Evolutionary conservation across 257 asterid genomes (phyloP).

Genomic region (Petunia secreta): DNA sequence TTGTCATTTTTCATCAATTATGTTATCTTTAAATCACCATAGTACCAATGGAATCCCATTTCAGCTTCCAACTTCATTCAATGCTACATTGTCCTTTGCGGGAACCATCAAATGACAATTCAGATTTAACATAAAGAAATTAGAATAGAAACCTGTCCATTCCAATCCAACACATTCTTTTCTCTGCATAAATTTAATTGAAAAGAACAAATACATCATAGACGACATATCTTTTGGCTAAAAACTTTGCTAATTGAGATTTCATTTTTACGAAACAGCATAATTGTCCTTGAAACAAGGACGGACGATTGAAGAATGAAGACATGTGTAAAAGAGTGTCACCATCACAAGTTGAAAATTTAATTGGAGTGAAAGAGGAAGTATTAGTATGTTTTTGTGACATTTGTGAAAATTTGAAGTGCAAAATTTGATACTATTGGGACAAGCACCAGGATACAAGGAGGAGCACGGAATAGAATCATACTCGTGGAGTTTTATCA

Average conservation of each 20-base stretch:
- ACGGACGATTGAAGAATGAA: background rate
- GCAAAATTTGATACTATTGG: constrained; percentile 1
- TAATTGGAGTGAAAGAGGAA: background rate
- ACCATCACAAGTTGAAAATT: background rate
- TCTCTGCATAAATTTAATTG: background rate
- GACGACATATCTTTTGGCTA: background rate
- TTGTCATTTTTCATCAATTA: constrained; percentile 14
- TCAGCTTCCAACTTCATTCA: background rate
- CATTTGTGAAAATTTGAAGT: background rate
- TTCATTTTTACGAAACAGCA: background rate
- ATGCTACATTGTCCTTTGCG: background rate
- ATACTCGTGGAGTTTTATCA: constrained; percentile 3
- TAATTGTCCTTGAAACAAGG: background rate
- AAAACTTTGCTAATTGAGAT: background rate
- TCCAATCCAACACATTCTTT: background rate
- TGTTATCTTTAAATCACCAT: background rate
- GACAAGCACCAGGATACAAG: background rate
- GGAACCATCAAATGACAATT: background rate
- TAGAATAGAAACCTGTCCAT: background rate
- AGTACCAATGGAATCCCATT: background rate
- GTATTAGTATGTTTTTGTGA: background rate
- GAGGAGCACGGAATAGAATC: no score
- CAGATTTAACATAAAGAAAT: background rate
- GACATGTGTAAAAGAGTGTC: constrained; percentile 21
- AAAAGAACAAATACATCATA: background rate